A percentile compares a stretch with the other conserved stretches of the same genome.
phyloP scores from a whole-genome alignment of 2,329 filamentous ascomycete genomes.

The Gnomoniopsis smithogilvyi region DNA sequence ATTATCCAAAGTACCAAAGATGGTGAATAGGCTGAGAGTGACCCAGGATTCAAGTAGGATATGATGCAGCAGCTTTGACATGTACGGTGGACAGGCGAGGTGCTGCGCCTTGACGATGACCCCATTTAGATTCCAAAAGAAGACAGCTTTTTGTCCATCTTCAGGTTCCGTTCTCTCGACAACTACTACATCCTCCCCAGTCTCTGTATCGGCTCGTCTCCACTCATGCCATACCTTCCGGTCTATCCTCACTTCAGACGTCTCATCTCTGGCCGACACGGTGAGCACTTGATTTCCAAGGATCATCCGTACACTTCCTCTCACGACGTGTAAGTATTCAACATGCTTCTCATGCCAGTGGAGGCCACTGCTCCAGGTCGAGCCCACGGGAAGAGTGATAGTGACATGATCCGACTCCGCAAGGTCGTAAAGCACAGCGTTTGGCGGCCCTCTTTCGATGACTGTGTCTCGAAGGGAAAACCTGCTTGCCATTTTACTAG shows the following conservation, averaged over 20 bases:
- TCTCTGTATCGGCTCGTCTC: conserved; percentile 32
- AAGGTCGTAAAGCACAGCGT: conserved; percentile 29
- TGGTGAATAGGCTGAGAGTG: conserved; percentile 26
- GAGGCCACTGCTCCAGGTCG: conserved; percentile 44
- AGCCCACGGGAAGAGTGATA: conserved; percentile 39
- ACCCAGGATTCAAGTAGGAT: conserved; percentile 26
- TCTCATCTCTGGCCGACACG: conserved; percentile 20
- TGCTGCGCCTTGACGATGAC: conserved; percentile 29
- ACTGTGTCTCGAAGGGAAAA: conserved; percentile 3
- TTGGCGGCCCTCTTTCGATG: conserved; percentile 13
- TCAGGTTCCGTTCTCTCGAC: conserved; percentile 44
- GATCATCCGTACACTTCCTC: conserved; percentile 30
- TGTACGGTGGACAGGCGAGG: conserved; percentile 11
- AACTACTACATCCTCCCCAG: conserved; percentile 36
- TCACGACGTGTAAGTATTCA: conserved; percentile 41
- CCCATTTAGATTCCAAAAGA: conserved; percentile 49
- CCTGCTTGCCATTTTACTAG: background rate
- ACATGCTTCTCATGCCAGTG: conserved; percentile 48
- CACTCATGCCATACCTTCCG: conserved; percentile 42
- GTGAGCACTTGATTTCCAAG: conserved; percentile 19
- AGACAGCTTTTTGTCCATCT: conserved; percentile 42
- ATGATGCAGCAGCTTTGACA: conserved; percentile 16
- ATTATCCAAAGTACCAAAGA: conserved; percentile 29
- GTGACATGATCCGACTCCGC: conserved; percentile 33
- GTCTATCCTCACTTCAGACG: conserved; percentile 32